A percentile compares a stretch with the other conserved stretches of the same genome.
Conservation (phyloP, 495 filamentous ascomycete genomes). For the Penicillium paradoxum region DNA sequence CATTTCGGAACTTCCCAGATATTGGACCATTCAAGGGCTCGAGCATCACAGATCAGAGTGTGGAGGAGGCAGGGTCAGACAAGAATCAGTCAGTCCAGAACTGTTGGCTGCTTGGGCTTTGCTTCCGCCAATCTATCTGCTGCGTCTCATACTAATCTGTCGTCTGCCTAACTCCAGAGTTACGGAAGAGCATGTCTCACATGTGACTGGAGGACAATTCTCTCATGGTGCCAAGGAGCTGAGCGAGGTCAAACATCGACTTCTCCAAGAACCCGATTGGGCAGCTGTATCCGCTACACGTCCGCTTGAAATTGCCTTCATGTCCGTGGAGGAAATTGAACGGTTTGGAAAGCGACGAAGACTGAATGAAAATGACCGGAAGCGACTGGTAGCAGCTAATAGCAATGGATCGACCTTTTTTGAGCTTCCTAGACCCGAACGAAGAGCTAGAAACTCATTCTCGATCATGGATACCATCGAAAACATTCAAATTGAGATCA, state of each 20-base stretch:
- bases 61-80: not conserved
- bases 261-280: constrained; percentile 37
- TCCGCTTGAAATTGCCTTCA: constrained; percentile 32
- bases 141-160: constrained; percentile 3
- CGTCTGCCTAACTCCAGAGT: not conserved
- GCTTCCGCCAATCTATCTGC: not conserved
- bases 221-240: constrained; percentile 8
- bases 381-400: constrained; percentile 18
- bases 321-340: constrained; percentile 23
- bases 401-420: not conserved
- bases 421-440: not conserved
- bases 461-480: constrained; percentile 10
- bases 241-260: constrained; percentile 25
- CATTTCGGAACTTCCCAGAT: constrained; percentile 13
- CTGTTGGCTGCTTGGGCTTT: not conserved
- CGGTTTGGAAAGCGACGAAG: constrained; percentile 37
- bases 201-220: not conserved
- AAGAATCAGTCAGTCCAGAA: constrained; percentile 15
- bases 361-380: constrained; percentile 30
- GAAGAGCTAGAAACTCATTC: not conserved
- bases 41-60: constrained; percentile 2
- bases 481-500: constrained; percentile 26
- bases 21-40: constrained; percentile 1
- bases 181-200: not conserved
- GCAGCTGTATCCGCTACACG: constrained; percentile 29